phyloP scores from a whole-genome alignment of 768 basidiomycete genomes.

The Leccinum incarnatum region DNA sequence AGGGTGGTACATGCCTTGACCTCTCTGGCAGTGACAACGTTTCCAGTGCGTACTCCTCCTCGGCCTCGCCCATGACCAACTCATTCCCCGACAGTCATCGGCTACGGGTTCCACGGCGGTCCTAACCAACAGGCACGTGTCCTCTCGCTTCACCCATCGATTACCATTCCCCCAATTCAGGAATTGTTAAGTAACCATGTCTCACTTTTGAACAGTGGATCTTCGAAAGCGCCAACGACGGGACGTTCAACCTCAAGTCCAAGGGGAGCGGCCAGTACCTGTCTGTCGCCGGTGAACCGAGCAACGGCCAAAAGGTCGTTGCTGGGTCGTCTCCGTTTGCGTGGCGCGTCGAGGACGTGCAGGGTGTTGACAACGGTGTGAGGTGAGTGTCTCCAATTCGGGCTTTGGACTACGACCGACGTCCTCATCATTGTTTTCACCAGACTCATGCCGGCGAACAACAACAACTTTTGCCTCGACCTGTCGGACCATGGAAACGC shows the following conservation, averaged over 20 bases:
- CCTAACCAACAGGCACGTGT: conserved; percentile 48
- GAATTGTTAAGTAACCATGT: neutral
- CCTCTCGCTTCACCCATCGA: neutral
- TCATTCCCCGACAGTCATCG: conserved; percentile 41
- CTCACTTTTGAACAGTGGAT: conserved; percentile 43
- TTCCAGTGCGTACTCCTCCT: conserved; percentile 36
- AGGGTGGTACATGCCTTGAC: conserved; percentile 52
- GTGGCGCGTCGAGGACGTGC: conserved; percentile 53
- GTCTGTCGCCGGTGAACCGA: conserved; percentile 25
- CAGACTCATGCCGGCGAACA: conserved; percentile 45
- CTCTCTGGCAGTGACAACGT: conserved; percentile 51
- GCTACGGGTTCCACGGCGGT: conserved; percentile 41
- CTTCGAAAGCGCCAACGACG: conserved; percentile 28
- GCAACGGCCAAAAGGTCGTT: conserved; percentile 42
- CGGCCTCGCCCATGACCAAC: neutral
- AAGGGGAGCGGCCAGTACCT: conserved; percentile 41
- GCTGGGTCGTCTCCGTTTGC: conserved; percentile 35
- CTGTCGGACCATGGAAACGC: conserved; percentile 46
- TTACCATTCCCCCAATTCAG: neutral
- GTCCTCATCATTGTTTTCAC: neutral
- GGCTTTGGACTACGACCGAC: neutral
- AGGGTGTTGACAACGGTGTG: conserved; percentile 33
- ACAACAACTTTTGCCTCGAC: conserved; percentile 44
- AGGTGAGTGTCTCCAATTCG: conserved; percentile 36
- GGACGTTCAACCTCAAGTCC: conserved; percentile 44